A percentile compares a stretch with the other conserved stretches of the same genome.
phyloP scores from a whole-genome alignment of 2,329 filamentous ascomycete species.

The Xylariomycetidae sp. region DNA sequence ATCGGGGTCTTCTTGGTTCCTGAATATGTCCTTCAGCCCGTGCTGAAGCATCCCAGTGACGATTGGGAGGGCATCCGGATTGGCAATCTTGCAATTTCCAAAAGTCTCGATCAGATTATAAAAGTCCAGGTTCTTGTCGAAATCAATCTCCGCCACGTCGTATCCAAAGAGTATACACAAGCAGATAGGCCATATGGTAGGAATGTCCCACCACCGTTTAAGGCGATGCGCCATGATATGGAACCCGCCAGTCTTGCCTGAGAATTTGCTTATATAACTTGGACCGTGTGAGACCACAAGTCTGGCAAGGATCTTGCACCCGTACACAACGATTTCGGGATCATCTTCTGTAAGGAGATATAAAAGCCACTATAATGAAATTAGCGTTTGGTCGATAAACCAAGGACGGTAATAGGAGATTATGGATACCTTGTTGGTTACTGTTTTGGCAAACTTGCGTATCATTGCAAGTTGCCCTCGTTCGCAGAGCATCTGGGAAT shows the following conservation, averaged over 20 bases:
- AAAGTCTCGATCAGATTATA: slow-evolving; percentile 73
- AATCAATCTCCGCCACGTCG: slow-evolving; percentile 71
- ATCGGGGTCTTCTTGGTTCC: slow-evolving; percentile 55
- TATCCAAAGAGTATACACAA: slow-evolving; percentile 84
- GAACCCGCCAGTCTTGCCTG: slow-evolving; percentile 80
- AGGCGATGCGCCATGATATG: slow-evolving; percentile 76
- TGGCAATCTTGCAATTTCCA: slow-evolving; percentile 60
- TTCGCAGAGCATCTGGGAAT: slow-evolving; percentile 73
- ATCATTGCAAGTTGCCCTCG: slow-evolving; percentile 64
- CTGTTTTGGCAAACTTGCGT: slow-evolving; percentile 85
- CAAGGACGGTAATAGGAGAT: slow-evolving; percentile 13
- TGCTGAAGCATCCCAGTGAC: slow-evolving; percentile 84
- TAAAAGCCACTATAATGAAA: slow-evolving; percentile 67
- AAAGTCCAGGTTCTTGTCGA: slow-evolving; percentile 69
- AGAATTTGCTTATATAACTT: slow-evolving; percentile 79
- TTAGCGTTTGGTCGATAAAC: slow-evolving; percentile 26
- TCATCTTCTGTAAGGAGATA: slow-evolving; percentile 88
- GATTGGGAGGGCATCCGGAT: slow-evolving; percentile 74
- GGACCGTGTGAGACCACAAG: slow-evolving; percentile 79
- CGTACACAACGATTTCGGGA: slow-evolving; percentile 73
- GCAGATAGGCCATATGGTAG: slow-evolving; percentile 80
- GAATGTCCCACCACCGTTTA: slow-evolving; percentile 82
- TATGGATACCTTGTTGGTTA: slow-evolving; percentile 84
- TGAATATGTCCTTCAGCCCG: slow-evolving; percentile 68
- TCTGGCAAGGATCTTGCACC: slow-evolving; percentile 76